Conservation (phyloP, 2,329 filamentous ascomycete genomes). For the Colletotrichum musicola region DNA sequence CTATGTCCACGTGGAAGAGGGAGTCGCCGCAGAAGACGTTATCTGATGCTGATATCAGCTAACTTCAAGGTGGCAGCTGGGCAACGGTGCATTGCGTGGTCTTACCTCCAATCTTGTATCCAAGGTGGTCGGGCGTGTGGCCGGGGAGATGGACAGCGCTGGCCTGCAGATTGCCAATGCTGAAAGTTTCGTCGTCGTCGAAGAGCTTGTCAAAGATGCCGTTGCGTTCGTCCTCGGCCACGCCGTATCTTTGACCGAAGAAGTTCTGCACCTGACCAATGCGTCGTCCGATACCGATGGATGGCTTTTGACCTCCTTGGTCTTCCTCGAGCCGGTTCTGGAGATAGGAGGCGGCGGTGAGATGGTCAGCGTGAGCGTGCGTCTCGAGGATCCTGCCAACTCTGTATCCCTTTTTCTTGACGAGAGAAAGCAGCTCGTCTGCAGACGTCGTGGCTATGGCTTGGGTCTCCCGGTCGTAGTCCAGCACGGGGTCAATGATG, state of each 20-base stretch:
- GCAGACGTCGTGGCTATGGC: constrained; percentile 64
- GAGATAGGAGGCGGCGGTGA: constrained; percentile 71
- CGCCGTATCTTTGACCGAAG: constrained; percentile 63
- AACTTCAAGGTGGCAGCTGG: neutral
- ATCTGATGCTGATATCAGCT: constrained; percentile 42
- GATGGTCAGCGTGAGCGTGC: constrained; percentile 71
- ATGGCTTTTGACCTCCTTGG: constrained; percentile 52
- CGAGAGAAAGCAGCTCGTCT: constrained; percentile 61
- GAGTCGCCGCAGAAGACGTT: constrained; percentile 67
- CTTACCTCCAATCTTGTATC: constrained; percentile 66
- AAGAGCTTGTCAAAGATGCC: constrained; percentile 66
- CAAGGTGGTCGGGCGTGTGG: constrained; percentile 72
- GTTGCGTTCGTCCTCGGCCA: constrained; percentile 56
- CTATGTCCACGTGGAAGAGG: constrained; percentile 65
- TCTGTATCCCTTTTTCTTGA: constrained; percentile 59
- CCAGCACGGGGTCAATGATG: constrained; percentile 73
- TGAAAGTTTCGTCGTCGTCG: constrained; percentile 65
- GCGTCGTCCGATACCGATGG: constrained; percentile 67
- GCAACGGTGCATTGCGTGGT: neutral
- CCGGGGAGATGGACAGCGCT: constrained; percentile 68
- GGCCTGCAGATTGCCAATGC: constrained; percentile 60
- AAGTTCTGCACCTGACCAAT: constrained; percentile 64
- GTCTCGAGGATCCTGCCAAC: constrained; percentile 71
- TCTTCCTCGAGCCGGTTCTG: constrained; percentile 55
- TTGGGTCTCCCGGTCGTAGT: constrained; percentile 61